Percentiles rank a stretch among this genome's conserved stretches.
phyloP scores from a whole-genome alignment of 768 basidiomycete genomes.

The Tricholoma flavovirens region DNA sequence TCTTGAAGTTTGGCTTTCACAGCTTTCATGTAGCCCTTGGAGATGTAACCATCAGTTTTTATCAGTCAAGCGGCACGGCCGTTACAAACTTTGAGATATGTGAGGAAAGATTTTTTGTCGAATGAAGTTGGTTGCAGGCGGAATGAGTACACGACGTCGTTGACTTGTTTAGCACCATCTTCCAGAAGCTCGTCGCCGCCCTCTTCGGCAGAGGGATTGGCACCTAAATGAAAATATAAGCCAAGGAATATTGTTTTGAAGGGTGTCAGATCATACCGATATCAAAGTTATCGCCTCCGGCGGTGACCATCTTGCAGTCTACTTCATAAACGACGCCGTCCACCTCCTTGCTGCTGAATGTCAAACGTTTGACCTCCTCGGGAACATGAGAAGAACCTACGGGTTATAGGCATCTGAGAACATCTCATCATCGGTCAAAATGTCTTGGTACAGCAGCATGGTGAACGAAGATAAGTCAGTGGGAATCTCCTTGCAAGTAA shows the following conservation, averaged over 20 bases:
- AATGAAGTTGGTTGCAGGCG: constrained; percentile 76
- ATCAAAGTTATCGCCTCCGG: constrained; percentile 75
- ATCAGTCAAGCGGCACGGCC: neutral
- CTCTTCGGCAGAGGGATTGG: constrained; percentile 91
- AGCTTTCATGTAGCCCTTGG: constrained; percentile 91
- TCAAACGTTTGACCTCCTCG: constrained; percentile 5
- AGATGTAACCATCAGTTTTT: neutral
- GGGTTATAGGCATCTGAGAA: constrained; percentile 89
- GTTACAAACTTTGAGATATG: constrained; percentile 69
- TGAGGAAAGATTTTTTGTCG: constrained; percentile 85
- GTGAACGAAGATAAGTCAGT: too few species aligned
- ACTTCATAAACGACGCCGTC: constrained; percentile 84
- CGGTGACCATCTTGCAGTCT: constrained; percentile 63
- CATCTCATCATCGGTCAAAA: constrained; percentile 83
- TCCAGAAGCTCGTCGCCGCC: constrained; percentile 66
- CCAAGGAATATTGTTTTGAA: neutral
- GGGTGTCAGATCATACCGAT: constrained; percentile 57
- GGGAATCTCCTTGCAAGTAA: too few species aligned
- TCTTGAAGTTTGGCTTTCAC: constrained; percentile 63
- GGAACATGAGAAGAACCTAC: constrained; percentile 38
- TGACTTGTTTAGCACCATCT: constrained; percentile 69
- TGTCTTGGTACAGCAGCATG: constrained; percentile 75
- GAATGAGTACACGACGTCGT: constrained; percentile 91
- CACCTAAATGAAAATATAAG: constrained; percentile 44
- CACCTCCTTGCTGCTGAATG: constrained; percentile 55